Conservation (phyloP, 192 early-diverging fungal species). For the Pilaira anomala region DNA sequence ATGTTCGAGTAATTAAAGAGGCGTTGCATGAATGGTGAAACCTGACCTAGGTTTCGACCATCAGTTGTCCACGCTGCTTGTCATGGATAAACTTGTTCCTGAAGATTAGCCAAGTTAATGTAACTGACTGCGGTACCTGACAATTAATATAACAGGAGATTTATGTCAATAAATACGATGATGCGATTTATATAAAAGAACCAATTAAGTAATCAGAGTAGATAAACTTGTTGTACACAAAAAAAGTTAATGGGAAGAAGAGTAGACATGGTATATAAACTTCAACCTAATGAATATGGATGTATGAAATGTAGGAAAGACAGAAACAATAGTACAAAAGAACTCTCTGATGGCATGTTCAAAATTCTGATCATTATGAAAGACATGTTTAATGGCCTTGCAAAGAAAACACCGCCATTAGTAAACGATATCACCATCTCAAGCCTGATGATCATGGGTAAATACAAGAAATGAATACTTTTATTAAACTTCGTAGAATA, state of each 20-base stretch:
- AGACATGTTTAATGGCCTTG: background rate
- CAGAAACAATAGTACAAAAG: background rate
- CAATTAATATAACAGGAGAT: background rate
- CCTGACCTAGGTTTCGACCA: too few relatives aligned
- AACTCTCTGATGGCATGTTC: background rate
- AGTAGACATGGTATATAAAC: background rate
- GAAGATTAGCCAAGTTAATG: too few relatives aligned
- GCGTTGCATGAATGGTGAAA: too few relatives aligned
- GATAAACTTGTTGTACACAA: background rate
- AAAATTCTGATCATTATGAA: background rate
- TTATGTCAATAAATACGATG: too few relatives aligned
- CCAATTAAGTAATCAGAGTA: too few relatives aligned
- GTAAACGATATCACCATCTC: background rate
- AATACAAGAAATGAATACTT: constrained; percentile 3
- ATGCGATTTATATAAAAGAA: too few relatives aligned
- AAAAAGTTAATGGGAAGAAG: background rate
- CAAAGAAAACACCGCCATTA: background rate
- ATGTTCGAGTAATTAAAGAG: background rate
- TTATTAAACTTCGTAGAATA: constrained; percentile 12
- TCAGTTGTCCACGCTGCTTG: too few relatives aligned
- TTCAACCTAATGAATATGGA: background rate
- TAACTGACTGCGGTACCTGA: too few relatives aligned
- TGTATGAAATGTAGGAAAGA: background rate
- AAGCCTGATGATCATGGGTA: background rate
- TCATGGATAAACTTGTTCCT: too few relatives aligned